These are phyloP conservation scores for Venturia pyrina DNA, from an alignment of 2,329 filamentous ascomycete genomes.

Conservation along the genomic window DNA sequence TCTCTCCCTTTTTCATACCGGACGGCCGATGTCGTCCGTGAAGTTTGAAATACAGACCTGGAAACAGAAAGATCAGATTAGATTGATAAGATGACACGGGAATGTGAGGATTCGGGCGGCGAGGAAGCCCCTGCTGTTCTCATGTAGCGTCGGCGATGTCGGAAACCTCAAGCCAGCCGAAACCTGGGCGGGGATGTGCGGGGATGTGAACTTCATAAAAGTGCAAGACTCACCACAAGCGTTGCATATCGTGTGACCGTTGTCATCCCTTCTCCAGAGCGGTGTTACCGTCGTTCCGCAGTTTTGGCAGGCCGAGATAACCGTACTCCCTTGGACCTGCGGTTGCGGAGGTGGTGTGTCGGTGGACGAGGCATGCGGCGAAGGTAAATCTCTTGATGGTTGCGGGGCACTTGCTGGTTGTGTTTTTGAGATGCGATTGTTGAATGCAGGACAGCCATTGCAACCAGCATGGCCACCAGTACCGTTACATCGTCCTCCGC, in stretches of 20 bases:
- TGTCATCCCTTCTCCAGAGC: constrained; percentile 87
- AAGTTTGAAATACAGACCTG: constrained; percentile 91
- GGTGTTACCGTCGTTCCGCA: constrained; percentile 95
- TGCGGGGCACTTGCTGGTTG: constrained; percentile 50
- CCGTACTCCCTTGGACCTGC: constrained; percentile 27
- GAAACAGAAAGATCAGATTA: not conserved
- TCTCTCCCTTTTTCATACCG: constrained; percentile 98
- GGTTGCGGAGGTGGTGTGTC: constrained; percentile 16
- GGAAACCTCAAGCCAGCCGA: constrained; percentile 10
- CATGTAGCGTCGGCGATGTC: constrained; percentile 7
- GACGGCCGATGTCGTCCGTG: constrained; percentile 88
- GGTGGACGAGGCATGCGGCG: not conserved
- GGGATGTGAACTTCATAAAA: not conserved
- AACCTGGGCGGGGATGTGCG: not conserved
- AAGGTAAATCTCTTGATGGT: constrained; percentile 1
- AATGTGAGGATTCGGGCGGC: not conserved
- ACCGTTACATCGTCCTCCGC: constrained; percentile 89
- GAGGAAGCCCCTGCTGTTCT: not conserved
- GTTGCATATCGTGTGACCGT: constrained; percentile 95
- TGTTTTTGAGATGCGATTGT: constrained; percentile 88
- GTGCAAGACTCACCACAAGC: constrained; percentile 67
- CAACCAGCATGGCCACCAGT: constrained; percentile 93
- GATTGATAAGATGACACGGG: constrained; percentile 4
- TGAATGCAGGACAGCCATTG: constrained; percentile 91
- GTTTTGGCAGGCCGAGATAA: constrained; percentile 90